These are phyloP conservation scores for Fraxinus excelsior DNA, from an alignment of 257 asterid species.

Conservation along the genomic window DNA sequence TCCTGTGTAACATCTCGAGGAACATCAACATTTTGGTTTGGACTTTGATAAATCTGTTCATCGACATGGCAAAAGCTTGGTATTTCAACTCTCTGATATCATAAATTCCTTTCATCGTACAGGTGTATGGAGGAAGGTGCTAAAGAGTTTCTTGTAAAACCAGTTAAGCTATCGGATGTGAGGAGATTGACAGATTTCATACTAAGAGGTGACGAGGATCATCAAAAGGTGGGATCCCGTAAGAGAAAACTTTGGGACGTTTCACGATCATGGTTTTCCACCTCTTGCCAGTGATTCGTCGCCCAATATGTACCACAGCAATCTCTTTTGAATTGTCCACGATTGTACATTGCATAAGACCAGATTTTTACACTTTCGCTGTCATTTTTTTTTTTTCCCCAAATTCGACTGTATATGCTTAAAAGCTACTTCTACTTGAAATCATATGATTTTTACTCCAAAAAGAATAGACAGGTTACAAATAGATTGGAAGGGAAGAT, in stretches of 20 bases:
- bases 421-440: neutral
- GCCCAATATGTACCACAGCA: slow-evolving; percentile 5
- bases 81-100: neutral
- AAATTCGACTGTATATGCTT: slow-evolving; percentile 23
- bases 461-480: neutral
- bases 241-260: slow-evolving; percentile 48
- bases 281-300: slow-evolving; percentile 26
- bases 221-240: slow-evolving; percentile 18
- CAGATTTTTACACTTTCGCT: too few species aligned
- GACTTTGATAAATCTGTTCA: too few species aligned
- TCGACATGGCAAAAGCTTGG: too few species aligned
- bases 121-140: slow-evolving; percentile 95
- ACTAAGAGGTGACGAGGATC: slow-evolving; percentile 38
- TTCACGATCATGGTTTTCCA: slow-evolving; percentile 15
- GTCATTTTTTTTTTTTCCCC: too few species aligned
- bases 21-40: too few species aligned
- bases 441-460: neutral
- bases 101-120: neutral
- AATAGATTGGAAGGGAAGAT: slow-evolving; percentile 3
- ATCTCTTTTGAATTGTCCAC: slow-evolving; percentile 29
- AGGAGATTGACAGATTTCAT: slow-evolving; percentile 59
- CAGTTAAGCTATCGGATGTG: slow-evolving; percentile 73
- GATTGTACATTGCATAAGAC: too few species aligned
- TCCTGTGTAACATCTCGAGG: too few species aligned
- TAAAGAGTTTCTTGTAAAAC: slow-evolving; percentile 76